Evolutionary conservation across 169 alveolate species (phyloP), one percentile per base, ranked within the genome.

Genomic region (Cytauxzoon felis): DNA sequence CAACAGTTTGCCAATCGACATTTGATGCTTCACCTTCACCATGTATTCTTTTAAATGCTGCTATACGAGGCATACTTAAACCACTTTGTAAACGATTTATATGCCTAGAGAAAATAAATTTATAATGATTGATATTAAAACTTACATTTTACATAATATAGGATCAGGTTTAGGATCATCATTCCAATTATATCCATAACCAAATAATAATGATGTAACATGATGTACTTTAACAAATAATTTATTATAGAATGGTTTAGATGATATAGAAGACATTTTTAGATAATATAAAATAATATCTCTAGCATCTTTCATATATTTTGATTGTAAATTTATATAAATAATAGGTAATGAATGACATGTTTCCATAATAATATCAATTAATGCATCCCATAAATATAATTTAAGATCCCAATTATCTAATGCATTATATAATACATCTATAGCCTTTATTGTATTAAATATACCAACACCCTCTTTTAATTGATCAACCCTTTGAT

Each of bases 1-100:
- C 89, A 26, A 85, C 87, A 29, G 60, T 69, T 11, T 54, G 23
- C 91, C 91, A 85, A 63, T 66, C 78, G 29, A 43, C 52, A 11
- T 50, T 40, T 21, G 66, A 52, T 24, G 59, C 8, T 47, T 33
- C 80, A 4, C 70, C 86, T 7, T 76, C 81, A 2, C 86, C 75
- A 36, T 76, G 61, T 11, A 59, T 48, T 6, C 86, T 30, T 18
- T 51, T 29, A 51, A 76, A 76, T 0, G 81, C 68, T 36, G 81
- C 80, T 30, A 76, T 76, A 41, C 57, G 40, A 26, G 80, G 81
- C 81, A 76, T 66, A 29, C 80, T 66, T 29, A 48, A 56, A 1
- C 86, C 86, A 21, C 71, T 32, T 0, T 58, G 21, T 11, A 57
- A 23, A 16, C 78, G 42, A 11, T 64, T 56, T 0, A 65, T 18